phyloP scores from a whole-genome alignment of 169 alveolate species.

The Eimeria mitis region DNA sequence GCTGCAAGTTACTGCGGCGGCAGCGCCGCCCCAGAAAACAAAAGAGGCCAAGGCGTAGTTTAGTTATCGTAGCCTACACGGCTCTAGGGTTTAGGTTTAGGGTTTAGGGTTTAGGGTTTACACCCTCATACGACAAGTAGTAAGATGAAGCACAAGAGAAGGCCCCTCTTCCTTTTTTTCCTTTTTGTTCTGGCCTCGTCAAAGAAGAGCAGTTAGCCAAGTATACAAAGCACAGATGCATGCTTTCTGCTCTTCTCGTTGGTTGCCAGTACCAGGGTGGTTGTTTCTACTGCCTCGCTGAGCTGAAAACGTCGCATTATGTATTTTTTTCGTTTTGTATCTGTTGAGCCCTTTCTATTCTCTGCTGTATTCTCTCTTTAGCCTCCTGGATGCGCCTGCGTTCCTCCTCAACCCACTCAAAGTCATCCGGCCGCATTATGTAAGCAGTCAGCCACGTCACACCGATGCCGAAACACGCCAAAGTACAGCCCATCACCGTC shows the following conservation, averaged over 20 bases:
- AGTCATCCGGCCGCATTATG: conserved; percentile 82
- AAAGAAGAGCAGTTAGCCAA: no score
- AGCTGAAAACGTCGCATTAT: neutral
- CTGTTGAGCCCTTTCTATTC: neutral
- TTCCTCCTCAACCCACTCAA: conserved; percentile 83
- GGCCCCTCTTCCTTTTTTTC: no score
- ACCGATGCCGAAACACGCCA: conserved; percentile 33
- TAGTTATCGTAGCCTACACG: neutral
- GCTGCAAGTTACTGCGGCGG: neutral
- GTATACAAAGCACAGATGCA: no score
- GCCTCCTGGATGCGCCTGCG: conserved; percentile 53
- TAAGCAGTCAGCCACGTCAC: conserved; percentile 49
- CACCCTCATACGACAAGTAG: no score
- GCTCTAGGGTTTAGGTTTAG: neutral
- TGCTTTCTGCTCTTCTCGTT: no score
- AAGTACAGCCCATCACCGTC: conserved; percentile 31
- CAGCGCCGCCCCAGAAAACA: neutral
- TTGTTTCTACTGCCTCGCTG: neutral
- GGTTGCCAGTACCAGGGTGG: no score
- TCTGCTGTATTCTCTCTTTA: conserved; percentile 14
- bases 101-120: neutral
- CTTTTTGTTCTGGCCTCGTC: no score
- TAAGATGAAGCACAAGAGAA: no score
- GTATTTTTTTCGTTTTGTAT: neutral
- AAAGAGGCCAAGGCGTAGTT: neutral